phyloP scores from a whole-genome alignment of 1,284 basidiomycete genomes.

The Boletellus deceptivus region DNA sequence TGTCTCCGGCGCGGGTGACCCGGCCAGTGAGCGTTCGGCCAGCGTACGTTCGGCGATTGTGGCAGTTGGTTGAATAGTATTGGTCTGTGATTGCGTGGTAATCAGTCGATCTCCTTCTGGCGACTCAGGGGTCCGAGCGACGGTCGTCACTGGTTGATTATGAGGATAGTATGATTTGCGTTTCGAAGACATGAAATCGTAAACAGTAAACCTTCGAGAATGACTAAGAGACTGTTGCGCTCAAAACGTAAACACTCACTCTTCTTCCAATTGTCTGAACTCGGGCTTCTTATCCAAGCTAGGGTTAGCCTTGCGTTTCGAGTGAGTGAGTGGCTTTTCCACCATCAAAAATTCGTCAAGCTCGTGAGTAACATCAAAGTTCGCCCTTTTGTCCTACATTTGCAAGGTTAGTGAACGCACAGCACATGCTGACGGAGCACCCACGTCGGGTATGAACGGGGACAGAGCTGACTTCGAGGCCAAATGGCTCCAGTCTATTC shows the following conservation, averaged over 20 bases:
- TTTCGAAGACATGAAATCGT: conserved; percentile 65
- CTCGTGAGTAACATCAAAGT: conserved; percentile 97
- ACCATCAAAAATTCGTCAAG: conserved; percentile 95
- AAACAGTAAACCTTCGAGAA: conserved; percentile 64
- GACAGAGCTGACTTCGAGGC: conserved; percentile 75
- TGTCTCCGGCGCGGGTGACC: conserved; percentile 43
- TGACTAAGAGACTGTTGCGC: not conserved
- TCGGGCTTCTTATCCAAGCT: conserved; percentile 87
- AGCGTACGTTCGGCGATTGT: conserved; percentile 52
- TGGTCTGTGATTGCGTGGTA: conserved; percentile 40
- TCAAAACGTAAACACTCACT: conserved; percentile 50
- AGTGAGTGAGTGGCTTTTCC: conserved; percentile 93
- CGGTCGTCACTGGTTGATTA: conserved; percentile 61
- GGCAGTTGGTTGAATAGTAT: conserved; percentile 45
- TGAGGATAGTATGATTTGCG: conserved; percentile 79
- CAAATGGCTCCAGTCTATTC: conserved; percentile 79
- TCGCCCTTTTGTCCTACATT: conserved; percentile 82
- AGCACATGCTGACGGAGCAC: conserved; percentile 32
- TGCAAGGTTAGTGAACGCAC: conserved; percentile 12
- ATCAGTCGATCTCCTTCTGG: conserved; percentile 32
- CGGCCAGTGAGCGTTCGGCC: conserved; percentile 58
- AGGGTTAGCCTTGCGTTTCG: conserved; percentile 82
- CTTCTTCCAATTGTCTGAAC: conserved; percentile 88
- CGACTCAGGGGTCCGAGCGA: conserved; percentile 42
- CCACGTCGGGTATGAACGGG: conserved; percentile 88